Conservation (phyloP, 768 basidiomycete genomes). For the Leccinum disarticulatum region DNA sequence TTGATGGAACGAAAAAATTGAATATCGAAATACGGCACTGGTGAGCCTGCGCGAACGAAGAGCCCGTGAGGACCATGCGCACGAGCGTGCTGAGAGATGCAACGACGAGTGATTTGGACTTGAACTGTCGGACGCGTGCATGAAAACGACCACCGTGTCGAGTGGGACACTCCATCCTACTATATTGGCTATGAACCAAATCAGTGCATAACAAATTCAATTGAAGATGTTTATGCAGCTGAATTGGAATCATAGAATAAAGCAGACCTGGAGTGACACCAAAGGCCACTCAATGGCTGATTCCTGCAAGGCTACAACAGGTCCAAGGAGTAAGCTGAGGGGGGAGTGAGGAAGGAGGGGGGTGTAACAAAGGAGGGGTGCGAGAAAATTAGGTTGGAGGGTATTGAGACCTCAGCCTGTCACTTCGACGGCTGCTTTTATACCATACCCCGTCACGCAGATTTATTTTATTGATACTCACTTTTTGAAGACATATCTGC, state of each 20-base stretch:
- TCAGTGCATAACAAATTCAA: slow-evolving; percentile 35
- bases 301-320: slow-evolving; percentile 3
- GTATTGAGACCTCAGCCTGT: slow-evolving; percentile 2
- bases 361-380: not conserved
- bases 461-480: slow-evolving; percentile 8
- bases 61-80: not conserved
- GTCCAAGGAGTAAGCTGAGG: slow-evolving; percentile 5
- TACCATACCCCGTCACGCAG: slow-evolving; percentile 5
- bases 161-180: slow-evolving; percentile 43
- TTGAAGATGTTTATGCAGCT: slow-evolving; percentile 29
- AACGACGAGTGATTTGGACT: not conserved
- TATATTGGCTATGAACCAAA: slow-evolving; percentile 64
- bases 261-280: slow-evolving; percentile 33
- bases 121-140: slow-evolving; percentile 2
- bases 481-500: slow-evolving; percentile 13
- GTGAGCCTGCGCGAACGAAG: not conserved
- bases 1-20: not conserved
- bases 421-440: slow-evolving; percentile 18
- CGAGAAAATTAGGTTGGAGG: slow-evolving; percentile 19
- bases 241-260: slow-evolving; percentile 43
- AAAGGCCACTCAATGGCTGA: slow-evolving; percentile 21
- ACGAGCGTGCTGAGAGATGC: not conserved
- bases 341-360: not conserved
- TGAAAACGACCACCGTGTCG: slow-evolving; percentile 13
- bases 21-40: not conserved